Evolutionary conservation across 2,329 filamentous ascomycete genomes (phyloP).

Genomic region (Hymenoscyphus albidus): DNA sequence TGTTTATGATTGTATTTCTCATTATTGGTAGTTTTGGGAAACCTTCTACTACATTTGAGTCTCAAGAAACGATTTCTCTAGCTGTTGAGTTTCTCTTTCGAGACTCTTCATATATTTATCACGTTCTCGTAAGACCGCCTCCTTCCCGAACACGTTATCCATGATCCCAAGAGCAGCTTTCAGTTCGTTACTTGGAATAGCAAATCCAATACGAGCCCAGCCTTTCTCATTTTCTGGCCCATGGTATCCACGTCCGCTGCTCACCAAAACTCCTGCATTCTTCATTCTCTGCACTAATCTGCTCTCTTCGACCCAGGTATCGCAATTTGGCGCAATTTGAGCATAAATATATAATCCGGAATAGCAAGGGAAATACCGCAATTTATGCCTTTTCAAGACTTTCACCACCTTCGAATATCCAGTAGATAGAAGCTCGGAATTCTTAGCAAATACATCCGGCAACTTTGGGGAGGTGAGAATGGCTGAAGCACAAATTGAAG

Average conservation of each 20-base stretch:
- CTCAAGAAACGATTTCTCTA: too few species aligned
- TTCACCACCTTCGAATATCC: neutral
- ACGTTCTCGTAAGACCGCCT: neutral
- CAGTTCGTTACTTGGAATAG: slow-evolving; percentile 1
- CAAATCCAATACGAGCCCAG: slow-evolving; percentile 12
- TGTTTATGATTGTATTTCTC: too few species aligned
- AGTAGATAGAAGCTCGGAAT: neutral
- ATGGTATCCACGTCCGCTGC: slow-evolving; percentile 5
- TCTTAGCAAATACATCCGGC: slow-evolving; percentile 1
- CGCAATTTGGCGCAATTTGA: neutral
- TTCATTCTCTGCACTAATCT: slow-evolving; percentile 2
- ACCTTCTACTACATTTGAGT: too few species aligned
- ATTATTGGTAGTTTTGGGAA: too few species aligned
- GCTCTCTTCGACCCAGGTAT: slow-evolving; percentile 10
- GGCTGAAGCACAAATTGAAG: slow-evolving; percentile 6
- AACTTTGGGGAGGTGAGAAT: slow-evolving; percentile 12
- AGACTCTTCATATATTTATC: too few species aligned
- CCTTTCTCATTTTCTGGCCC: slow-evolving; percentile 10
- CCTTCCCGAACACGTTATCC: slow-evolving; percentile 1
- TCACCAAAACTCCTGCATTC: slow-evolving; percentile 10
- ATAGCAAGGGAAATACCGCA: slow-evolving; percentile 10
- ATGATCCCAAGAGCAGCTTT: neutral
- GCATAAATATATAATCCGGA: slow-evolving; percentile 12
- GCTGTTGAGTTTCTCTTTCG: too few species aligned
- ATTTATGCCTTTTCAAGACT: slow-evolving; percentile 6